phyloP scores from a whole-genome alignment of 2,329 filamentous ascomycete genomes.

The Aspergillus thermomutatus region DNA sequence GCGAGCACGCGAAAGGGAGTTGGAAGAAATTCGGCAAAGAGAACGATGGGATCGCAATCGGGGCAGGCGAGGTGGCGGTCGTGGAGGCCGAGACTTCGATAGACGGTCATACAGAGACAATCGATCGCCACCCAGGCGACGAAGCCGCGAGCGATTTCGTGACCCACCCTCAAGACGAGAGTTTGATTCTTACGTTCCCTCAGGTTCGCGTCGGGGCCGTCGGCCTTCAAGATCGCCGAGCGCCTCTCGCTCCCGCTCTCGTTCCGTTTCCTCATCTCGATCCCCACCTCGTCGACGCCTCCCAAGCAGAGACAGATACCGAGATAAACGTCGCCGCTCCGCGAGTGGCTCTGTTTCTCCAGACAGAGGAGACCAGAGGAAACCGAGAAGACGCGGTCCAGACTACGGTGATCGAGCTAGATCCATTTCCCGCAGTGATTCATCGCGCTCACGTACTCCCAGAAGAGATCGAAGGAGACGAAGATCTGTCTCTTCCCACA shows the following conservation, averaged over 20 bases:
- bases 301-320: conserved; percentile 21
- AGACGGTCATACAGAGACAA: conserved; percentile 48
- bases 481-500: conserved; percentile 39
- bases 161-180: conserved; percentile 49
- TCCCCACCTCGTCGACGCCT: conserved; percentile 29
- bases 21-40: conserved; percentile 63
- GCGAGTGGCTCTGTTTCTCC: conserved; percentile 40
- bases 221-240: conserved; percentile 33
- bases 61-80: conserved; percentile 34
- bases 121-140: conserved; percentile 51
- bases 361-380: conserved; percentile 33
- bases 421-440: conserved; percentile 47
- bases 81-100: conserved; percentile 44
- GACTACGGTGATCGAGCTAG: conserved; percentile 47
- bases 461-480: conserved; percentile 45
- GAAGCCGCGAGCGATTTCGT: conserved; percentile 45
- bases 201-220: conserved; percentile 39
- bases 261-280: conserved; percentile 29
- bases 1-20: conserved; percentile 66
- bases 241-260: conserved; percentile 30
- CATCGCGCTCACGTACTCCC: conserved; percentile 55
- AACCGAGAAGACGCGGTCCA: conserved; percentile 35
- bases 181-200: conserved; percentile 57
- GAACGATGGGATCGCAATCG: conserved; percentile 41
- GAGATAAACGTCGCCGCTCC: conserved; percentile 32